Evolutionary conservation across 441 rosid genomes (phyloP), one percentile per base, ranked within the genome.

Genomic region (Erodium chrysanthum): DNA sequence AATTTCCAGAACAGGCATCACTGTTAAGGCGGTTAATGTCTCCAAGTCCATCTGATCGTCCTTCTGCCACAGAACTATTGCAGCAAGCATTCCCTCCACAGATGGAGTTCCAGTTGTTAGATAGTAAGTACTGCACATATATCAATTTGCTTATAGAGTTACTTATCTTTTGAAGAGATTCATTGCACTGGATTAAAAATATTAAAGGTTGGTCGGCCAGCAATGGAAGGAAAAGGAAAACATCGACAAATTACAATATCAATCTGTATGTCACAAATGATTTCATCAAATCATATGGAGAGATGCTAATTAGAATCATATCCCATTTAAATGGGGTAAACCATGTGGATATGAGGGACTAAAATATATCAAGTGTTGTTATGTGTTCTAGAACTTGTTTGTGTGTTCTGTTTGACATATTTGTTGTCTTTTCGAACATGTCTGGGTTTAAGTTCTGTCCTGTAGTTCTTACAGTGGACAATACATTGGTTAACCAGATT

Each of bases 31-130:
- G 75, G 61, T 79, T 94, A 74, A 83, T 89, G 91, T 94, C 96
- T 74, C 84, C 88, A 77, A 94, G 88, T 82, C 97, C 98, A 68
- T 91, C 98, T 77, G 93, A 91, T 74, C 97, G 98, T 68, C 98
- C 98, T 33, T 89, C 97, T 73, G 98, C 97, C 66, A 73, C 81
- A 29, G 96, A 94, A 74, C 93, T 94, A 76, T 81, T 94, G 76
- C 79, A 85, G 79, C 82, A 85, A 61, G 91, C 82, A 58, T 88
- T 94, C 80, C 98, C 97, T 70, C 96, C 97, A 15, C 80, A 85
- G 79, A 88, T 94, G 98, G 97, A 94, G 78, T 85, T 81, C 62
- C 96, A 91, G 84, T 72, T 88, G 74, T 78, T 94, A 69, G 97
- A 94, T 68, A 85, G 98, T 94, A 75, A 81, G 98, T 83, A 69